phyloP scores from a whole-genome alignment of 2,329 filamentous ascomycete genomes.

The Monilinia vaccinii-corymbosi region DNA sequence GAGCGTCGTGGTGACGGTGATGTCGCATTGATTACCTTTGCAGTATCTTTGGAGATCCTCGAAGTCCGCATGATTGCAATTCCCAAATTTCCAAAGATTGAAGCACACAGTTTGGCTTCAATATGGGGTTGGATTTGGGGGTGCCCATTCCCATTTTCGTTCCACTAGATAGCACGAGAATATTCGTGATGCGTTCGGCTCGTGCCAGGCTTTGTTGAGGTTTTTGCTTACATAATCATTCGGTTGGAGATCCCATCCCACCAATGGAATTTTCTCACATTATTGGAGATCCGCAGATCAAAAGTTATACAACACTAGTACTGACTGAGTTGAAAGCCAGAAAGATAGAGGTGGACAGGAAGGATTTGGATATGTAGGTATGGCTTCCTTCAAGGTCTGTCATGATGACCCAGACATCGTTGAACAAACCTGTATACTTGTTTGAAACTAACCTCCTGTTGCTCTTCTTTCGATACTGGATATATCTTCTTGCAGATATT shows the following conservation, averaged over 20 bases:
- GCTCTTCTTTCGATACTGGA: not conserved
- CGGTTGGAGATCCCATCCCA: not conserved
- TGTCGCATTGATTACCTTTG: slow-evolving; percentile 44
- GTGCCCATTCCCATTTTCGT: slow-evolving; percentile 2
- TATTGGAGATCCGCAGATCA: not conserved
- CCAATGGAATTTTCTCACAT: slow-evolving; percentile 4
- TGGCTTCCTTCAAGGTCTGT: not conserved
- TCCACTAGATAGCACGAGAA: slow-evolving; percentile 2
- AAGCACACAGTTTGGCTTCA: not conserved
- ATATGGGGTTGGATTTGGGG: slow-evolving; percentile 1
- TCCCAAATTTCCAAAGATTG: not conserved
- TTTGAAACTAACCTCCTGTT: too few relatives aligned
- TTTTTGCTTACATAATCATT: not conserved
- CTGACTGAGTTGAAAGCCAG: not conserved
- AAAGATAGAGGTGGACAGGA: not conserved
- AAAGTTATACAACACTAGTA: not conserved
- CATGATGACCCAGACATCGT: not conserved
- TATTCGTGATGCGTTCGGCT: slow-evolving; percentile 1
- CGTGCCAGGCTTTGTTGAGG: not conserved
- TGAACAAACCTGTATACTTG: not conserved
- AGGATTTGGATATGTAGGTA: not conserved
- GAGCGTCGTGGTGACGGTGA: slow-evolving; percentile 34
- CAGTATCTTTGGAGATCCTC: slow-evolving; percentile 47
- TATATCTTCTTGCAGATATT: not conserved
- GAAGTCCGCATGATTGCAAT: slow-evolving; percentile 36